A percentile compares a stretch with the other conserved stretches of the same genome.
These are phyloP conservation scores for Fusarium begoniae DNA, from an alignment of 2,329 filamentous ascomycete genomes.

Conservation along the genomic window DNA sequence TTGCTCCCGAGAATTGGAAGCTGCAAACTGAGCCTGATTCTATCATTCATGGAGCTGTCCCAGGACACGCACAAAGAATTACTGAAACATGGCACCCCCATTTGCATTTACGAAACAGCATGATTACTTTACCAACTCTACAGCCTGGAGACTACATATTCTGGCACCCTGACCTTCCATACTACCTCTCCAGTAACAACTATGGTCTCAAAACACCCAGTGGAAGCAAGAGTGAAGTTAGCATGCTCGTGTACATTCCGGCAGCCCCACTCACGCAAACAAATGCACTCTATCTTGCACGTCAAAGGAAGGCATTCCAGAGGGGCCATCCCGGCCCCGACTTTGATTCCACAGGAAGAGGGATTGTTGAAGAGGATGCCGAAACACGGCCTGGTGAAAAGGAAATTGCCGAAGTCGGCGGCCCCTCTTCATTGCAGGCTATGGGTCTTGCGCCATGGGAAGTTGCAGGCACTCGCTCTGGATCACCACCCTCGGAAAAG, in stretches of 20 bases:
- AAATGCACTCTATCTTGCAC: conserved; percentile 65
- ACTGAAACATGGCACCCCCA: conserved; percentile 68
- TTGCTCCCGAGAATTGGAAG: conserved; percentile 56
- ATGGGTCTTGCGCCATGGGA: conserved; percentile 67
- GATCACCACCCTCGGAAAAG: conserved; percentile 41
- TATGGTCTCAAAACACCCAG: conserved; percentile 43
- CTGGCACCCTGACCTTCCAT: conserved; percentile 67
- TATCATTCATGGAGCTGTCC: conserved; percentile 67
- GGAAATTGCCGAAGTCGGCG: conserved; percentile 61
- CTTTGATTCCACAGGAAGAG: conserved; percentile 63
- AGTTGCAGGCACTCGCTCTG: conserved; percentile 45
- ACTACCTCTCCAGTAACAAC: conserved; percentile 60
- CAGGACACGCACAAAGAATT: conserved; percentile 66
- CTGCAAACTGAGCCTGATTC: conserved; percentile 61
- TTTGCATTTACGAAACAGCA: conserved; percentile 60
- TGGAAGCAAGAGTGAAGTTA: conserved; percentile 47
- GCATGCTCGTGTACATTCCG: conserved; percentile 64
- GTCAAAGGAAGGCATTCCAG: conserved; percentile 66
- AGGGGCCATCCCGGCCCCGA: conserved; percentile 64
- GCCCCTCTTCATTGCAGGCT: conserved; percentile 61
- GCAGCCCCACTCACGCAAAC: conserved; percentile 66
- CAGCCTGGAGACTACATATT: conserved; percentile 66
- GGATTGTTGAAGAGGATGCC: conserved; percentile 60
- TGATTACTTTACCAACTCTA: conserved; percentile 64
- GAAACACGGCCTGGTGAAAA: conserved; percentile 58